Evolutionary conservation across 768 basidiomycete species (phyloP).

Genomic region (Xerocomellus dryophilus): DNA sequence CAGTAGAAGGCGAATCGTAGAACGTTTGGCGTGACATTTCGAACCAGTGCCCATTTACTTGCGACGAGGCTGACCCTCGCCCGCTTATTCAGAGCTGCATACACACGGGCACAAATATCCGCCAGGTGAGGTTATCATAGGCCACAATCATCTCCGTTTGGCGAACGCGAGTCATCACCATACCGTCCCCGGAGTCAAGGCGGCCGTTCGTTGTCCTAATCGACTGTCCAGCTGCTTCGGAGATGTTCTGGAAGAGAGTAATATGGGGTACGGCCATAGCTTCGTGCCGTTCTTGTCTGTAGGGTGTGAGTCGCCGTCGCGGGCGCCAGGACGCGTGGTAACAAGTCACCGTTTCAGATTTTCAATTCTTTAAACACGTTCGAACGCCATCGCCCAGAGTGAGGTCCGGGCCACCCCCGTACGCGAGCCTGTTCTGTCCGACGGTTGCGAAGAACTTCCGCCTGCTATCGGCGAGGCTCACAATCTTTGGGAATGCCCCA

Average conservation of each 20-base stretch:
- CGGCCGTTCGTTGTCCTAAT: conserved; percentile 2
- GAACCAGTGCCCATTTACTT: background rate
- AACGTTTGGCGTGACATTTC: background rate
- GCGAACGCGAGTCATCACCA: background rate
- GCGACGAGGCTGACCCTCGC: background rate
- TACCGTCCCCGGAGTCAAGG: no score
- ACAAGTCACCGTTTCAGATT: background rate
- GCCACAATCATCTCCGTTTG: conserved; percentile 9
- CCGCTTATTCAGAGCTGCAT: background rate
- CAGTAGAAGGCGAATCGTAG: background rate
- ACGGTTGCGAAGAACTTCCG: no score
- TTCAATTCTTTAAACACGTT: background rate
- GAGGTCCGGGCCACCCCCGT: background rate
- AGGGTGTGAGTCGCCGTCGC: background rate
- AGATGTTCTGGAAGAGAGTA: background rate
- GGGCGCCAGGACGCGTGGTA: background rate
- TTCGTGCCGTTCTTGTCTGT: background rate
- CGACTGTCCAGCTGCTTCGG: background rate
- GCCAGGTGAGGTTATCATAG: background rate
- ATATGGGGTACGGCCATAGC: background rate
- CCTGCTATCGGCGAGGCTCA: no score
- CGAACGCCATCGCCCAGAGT: background rate
- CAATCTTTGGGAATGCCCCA: background rate
- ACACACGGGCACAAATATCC: conserved; percentile 7
- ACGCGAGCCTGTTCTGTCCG: background rate